A percentile compares a stretch with the other conserved stretches of the same genome.
Conservation (phyloP, 1,284 basidiomycete species). For the Takashimella tepidaria region DNA sequence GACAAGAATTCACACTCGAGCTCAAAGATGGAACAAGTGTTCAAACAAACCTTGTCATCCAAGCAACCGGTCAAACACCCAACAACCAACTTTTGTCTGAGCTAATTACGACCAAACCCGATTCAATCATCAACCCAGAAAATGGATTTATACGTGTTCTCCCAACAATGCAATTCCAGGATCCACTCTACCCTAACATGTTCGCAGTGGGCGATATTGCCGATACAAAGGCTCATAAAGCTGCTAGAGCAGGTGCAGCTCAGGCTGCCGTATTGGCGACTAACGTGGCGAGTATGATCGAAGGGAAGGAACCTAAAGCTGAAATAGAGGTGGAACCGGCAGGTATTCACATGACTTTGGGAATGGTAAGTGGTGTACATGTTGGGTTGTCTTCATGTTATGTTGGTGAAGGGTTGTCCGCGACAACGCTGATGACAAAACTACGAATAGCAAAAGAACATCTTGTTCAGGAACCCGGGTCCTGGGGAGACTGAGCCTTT, state of each 20-base stretch:
- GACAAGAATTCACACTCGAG: constrained; percentile 33
- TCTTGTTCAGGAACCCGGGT: constrained; percentile 20
- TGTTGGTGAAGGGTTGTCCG: too few relatives aligned
- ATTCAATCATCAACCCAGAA: constrained; percentile 24
- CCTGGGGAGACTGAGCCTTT: constrained; percentile 10
- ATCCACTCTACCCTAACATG: constrained; percentile 53
- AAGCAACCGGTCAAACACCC: constrained; percentile 48
- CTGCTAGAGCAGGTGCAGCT: constrained; percentile 47
- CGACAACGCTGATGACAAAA: neutral
- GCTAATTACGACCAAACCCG: constrained; percentile 4
- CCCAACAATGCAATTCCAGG: constrained; percentile 45
- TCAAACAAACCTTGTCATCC: constrained; percentile 27
- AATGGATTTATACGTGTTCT: constrained; percentile 42
- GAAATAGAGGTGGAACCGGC: constrained; percentile 7
- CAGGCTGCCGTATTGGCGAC: constrained; percentile 37
- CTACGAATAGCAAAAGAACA: constrained; percentile 11
- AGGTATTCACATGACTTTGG: constrained; percentile 20
- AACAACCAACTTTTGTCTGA: constrained; percentile 43
- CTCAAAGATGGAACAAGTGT: constrained; percentile 37
- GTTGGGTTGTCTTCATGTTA: too few relatives aligned
- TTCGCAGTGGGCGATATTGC: constrained; percentile 67
- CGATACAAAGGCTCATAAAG: constrained; percentile 63
- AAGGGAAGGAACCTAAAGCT: constrained; percentile 4
- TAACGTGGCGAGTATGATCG: constrained; percentile 36
- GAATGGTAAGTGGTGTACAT: constrained; percentile 11